Evolutionary conservation across 805 yeast genomes (phyloP).

Genomic region (Metschnikowia bowlesiae): DNA sequence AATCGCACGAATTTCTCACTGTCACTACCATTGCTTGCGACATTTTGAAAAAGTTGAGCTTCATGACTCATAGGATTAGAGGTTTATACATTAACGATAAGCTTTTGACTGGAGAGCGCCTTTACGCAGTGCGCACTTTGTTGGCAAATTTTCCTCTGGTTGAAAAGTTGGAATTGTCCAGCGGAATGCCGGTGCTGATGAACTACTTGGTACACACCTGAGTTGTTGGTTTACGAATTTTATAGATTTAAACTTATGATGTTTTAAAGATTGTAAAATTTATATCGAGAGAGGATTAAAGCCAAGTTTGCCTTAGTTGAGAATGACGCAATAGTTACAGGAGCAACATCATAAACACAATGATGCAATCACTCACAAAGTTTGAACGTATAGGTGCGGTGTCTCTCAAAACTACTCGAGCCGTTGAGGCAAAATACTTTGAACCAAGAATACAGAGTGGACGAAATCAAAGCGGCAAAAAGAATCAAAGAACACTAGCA

Average conservation of each 20-base stretch:
- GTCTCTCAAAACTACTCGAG: not conserved
- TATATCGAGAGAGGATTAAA: no score
- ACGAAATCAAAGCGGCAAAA: no score
- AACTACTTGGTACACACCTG: not conserved
- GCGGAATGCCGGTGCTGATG: slow-evolving; percentile 3
- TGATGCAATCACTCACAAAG: not conserved
- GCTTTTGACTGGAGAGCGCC: slow-evolving; percentile 27
- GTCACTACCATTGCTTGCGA: slow-evolving; percentile 30
- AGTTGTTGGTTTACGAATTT: not conserved
- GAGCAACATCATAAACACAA: not conserved
- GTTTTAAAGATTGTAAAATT: not conserved
- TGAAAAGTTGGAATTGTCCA: slow-evolving; percentile 17
- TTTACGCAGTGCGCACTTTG: slow-evolving; percentile 26
- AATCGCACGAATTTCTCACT: slow-evolving; percentile 22
- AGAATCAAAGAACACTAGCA: no score
- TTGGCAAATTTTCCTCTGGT: slow-evolving; percentile 30
- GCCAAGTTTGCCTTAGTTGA: not conserved
- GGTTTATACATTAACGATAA: slow-evolving; percentile 32
- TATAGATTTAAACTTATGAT: not conserved
- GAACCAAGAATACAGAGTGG: no score
- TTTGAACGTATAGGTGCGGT: not conserved
- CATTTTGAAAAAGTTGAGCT: slow-evolving; percentile 30
- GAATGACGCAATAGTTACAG: not conserved
- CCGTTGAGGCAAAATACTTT: no score
- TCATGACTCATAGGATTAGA: slow-evolving; percentile 30